phyloP scores from a whole-genome alignment of 1,284 basidiomycete species.

The Trichosporon coremiiforme region DNA sequence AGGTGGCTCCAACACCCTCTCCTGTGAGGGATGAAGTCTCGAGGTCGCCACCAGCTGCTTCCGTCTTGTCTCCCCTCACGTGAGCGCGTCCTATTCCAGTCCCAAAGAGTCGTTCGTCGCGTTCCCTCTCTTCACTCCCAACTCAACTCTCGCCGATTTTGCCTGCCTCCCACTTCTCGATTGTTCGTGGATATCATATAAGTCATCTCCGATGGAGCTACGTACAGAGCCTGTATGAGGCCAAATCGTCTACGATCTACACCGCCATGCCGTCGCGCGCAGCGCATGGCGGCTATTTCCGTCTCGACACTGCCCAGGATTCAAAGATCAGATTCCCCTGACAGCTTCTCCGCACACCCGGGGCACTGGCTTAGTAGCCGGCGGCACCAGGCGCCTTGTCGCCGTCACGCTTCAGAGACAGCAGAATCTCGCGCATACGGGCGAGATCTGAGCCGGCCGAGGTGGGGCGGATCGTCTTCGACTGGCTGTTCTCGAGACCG shows the following conservation, averaged over 20 bases:
- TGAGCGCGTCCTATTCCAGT: background rate
- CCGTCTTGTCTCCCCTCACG: background rate
- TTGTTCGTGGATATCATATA: conserved; percentile 15
- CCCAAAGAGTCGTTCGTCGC: no score
- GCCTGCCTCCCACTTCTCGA: background rate
- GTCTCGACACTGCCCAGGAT: conserved; percentile 10
- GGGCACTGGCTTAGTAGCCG: conserved; percentile 66
- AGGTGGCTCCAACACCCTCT: no score
- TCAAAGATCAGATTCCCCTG: conserved; percentile 9
- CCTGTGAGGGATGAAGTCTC: background rate
- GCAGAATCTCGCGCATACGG: conserved; percentile 86
- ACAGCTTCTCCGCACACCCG: conserved; percentile 5
- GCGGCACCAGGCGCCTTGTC: conserved; percentile 86
- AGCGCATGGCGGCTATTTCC: conserved; percentile 7
- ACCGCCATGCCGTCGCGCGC: conserved; percentile 4
- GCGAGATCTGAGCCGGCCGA: conserved; percentile 85
- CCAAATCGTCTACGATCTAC: conserved; percentile 19
- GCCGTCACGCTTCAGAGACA: conserved; percentile 83
- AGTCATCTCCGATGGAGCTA: conserved; percentile 17
- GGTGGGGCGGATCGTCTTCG: conserved; percentile 87
- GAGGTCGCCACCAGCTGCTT: background rate
- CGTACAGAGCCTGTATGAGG: conserved; percentile 9
- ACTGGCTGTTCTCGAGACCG: conserved; percentile 82
- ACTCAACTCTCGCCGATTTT: background rate
- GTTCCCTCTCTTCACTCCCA: background rate